Percentiles rank a stretch among this genome's conserved stretches.
phyloP scores from a whole-genome alignment of 495 filamentous ascomycete genomes.

The Penicillium odoratum region DNA sequence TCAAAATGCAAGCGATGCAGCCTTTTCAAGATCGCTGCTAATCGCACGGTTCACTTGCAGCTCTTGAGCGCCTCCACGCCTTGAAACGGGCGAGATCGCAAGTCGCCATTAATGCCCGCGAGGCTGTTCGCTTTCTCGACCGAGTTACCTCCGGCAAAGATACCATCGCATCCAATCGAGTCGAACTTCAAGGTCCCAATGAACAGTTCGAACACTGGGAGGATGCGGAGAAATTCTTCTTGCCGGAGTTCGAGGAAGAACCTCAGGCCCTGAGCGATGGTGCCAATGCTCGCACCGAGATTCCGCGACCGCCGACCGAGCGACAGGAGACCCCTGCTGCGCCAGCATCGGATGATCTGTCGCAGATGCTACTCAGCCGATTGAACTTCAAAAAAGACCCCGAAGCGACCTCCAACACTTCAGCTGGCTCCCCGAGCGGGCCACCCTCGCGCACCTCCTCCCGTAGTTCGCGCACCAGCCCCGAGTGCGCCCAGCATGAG shows the following conservation, averaged over 20 bases:
- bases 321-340: constrained; percentile 13
- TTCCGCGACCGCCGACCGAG: constrained; percentile 11
- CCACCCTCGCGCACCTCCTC: constrained; percentile 49
- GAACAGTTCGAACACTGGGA: constrained; percentile 61
- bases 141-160: constrained; percentile 58
- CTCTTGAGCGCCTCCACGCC: constrained; percentile 55
- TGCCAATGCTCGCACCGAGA: constrained; percentile 8
- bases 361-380: constrained; percentile 53
- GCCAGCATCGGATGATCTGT: constrained; percentile 38
- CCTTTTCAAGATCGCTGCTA: background rate
- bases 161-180: constrained; percentile 45
- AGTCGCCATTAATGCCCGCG: constrained; percentile 60
- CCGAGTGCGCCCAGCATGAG: constrained; percentile 43
- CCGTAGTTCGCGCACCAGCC: constrained; percentile 51
- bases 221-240: constrained; percentile 62
- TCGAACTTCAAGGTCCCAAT: constrained; percentile 56
- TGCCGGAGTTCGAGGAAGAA: constrained; percentile 54
- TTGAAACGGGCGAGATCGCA: constrained; percentile 58
- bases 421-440: constrained; percentile 47
- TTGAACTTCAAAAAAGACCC: constrained; percentile 52
- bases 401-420: constrained; percentile 49
- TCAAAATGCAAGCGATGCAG: background rate
- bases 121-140: constrained; percentile 66
- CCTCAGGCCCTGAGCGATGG: constrained; percentile 27
- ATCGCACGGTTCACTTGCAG: constrained; percentile 33